Conservation (phyloP, 257 asterid species). For the Linderniella brevidens region DNA sequence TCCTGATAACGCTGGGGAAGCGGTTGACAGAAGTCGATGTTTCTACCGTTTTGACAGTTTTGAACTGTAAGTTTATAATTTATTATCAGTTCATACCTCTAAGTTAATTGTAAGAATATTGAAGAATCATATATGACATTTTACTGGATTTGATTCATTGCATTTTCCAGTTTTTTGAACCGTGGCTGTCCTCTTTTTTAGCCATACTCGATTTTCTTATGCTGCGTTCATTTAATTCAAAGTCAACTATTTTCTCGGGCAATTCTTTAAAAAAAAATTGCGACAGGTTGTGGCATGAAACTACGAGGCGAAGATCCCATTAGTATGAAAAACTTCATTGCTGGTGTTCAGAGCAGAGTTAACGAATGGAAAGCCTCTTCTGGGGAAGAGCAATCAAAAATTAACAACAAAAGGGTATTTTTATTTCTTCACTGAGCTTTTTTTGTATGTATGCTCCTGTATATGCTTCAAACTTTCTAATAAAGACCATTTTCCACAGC, state of each 20-base stretch:
- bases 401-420: slow-evolving; percentile 55
- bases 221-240: too few species aligned
- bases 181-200: not conserved
- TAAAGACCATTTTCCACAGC: slow-evolving; percentile 27
- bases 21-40: slow-evolving; percentile 91
- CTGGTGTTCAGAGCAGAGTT: slow-evolving; percentile 60
- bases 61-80: slow-evolving; percentile 55
- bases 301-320: slow-evolving; percentile 84
- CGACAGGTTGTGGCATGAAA: slow-evolving; percentile 92
- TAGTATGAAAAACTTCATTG: slow-evolving; percentile 78
- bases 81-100: slow-evolving; percentile 1
- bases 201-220: not conserved
- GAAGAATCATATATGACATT: too few species aligned
- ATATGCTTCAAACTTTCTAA: too few species aligned
- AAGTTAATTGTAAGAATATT: too few species aligned
- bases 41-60: slow-evolving; percentile 60
- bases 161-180: not conserved
- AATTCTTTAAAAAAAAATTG: not conserved
- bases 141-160: slow-evolving; percentile 1
- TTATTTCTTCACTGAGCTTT: slow-evolving; percentile 6
- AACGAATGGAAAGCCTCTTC: slow-evolving; percentile 61
- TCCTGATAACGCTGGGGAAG: slow-evolving; percentile 74
- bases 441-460: not conserved
- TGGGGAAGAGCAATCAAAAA: slow-evolving; percentile 36
- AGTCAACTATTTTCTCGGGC: too few species aligned